phyloP scores from a whole-genome alignment of 768 basidiomycete genomes.

The Zangia roseola region DNA sequence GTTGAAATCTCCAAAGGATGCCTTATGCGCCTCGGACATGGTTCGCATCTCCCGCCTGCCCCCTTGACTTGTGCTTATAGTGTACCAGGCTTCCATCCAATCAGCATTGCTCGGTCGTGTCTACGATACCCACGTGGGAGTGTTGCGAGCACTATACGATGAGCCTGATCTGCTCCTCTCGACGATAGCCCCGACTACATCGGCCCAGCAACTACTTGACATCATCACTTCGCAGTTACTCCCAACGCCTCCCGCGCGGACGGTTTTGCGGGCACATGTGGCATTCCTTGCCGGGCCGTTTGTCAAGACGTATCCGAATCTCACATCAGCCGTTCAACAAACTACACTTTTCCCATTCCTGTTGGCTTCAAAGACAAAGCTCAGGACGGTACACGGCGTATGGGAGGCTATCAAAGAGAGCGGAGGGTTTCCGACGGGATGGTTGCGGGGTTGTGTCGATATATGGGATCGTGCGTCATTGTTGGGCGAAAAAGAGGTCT shows the following conservation, averaged over 20 bases:
- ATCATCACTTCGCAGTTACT: conserved; percentile 24
- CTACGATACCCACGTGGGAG: conserved; percentile 57
- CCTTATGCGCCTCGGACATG: conserved; percentile 38
- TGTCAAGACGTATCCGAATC: conserved; percentile 26
- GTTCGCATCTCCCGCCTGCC: conserved; percentile 5
- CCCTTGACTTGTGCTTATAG: conserved; percentile 3
- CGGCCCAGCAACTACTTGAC: conserved; percentile 25
- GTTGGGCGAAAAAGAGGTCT: conserved; percentile 20
- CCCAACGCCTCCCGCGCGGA: conserved; percentile 47
- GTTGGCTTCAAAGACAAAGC: conserved; percentile 68
- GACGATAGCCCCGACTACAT: conserved; percentile 14
- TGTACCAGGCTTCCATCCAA: conserved; percentile 50
- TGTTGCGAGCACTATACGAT: conserved; percentile 69
- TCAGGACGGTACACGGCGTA: conserved; percentile 60
- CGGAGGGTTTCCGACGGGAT: conserved; percentile 30
- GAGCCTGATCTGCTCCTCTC: conserved; percentile 46
- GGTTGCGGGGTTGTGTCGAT: conserved; percentile 56
- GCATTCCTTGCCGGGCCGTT: conserved; percentile 55
- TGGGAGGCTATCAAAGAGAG: conserved; percentile 66
- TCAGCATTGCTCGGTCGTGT: conserved; percentile 67
- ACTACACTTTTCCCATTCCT: conserved; percentile 70
- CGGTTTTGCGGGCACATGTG: conserved; percentile 54
- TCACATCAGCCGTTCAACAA: conserved; percentile 42
- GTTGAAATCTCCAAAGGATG: conserved; percentile 20
- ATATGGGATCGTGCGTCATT: conserved; percentile 36